A percentile compares a stretch with the other conserved stretches of the same genome.
phyloP scores from a whole-genome alignment of 768 basidiomycete genomes.

The Tylopilus sp. region DNA sequence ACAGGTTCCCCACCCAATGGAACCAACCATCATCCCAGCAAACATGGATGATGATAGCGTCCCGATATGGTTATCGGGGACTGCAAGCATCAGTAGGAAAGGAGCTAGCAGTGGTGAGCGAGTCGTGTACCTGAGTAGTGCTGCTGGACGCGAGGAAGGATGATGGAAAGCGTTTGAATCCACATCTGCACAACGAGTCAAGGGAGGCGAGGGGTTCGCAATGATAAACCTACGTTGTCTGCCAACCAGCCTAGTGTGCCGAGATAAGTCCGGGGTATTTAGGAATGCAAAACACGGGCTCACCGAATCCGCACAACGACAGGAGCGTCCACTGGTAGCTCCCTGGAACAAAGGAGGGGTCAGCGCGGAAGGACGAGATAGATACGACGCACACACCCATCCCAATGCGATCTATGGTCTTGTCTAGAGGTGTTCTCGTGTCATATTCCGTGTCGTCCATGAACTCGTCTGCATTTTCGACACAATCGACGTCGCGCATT shows the following conservation, averaged over 20 bases:
- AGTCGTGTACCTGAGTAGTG: constrained; percentile 66
- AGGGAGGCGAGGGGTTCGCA: constrained; percentile 7
- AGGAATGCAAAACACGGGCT: constrained; percentile 25
- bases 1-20: constrained; percentile 88
- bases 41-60: constrained; percentile 85
- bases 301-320: constrained; percentile 86
- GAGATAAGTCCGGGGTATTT: neutral
- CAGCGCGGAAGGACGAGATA: neutral
- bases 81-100: constrained; percentile 35
- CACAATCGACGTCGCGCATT: constrained; percentile 35
- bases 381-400: constrained; percentile 55
- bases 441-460: constrained; percentile 34
- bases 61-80: constrained; percentile 76
- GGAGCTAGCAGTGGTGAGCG: constrained; percentile 3
- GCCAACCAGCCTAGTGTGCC: constrained; percentile 76
- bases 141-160: constrained; percentile 92
- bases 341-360: constrained; percentile 37
- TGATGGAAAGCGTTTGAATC: constrained; percentile 88
- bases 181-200: constrained; percentile 67
- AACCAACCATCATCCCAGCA: constrained; percentile 96
- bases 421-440: constrained; percentile 64
- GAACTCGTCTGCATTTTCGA: constrained; percentile 25
- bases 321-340: constrained; percentile 81
- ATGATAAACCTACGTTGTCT: constrained; percentile 64
- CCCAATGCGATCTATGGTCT: constrained; percentile 85